These are phyloP conservation scores for Yamadazyma olivae DNA, from an alignment of 805 yeast genomes.

Conservation along the genomic window DNA sequence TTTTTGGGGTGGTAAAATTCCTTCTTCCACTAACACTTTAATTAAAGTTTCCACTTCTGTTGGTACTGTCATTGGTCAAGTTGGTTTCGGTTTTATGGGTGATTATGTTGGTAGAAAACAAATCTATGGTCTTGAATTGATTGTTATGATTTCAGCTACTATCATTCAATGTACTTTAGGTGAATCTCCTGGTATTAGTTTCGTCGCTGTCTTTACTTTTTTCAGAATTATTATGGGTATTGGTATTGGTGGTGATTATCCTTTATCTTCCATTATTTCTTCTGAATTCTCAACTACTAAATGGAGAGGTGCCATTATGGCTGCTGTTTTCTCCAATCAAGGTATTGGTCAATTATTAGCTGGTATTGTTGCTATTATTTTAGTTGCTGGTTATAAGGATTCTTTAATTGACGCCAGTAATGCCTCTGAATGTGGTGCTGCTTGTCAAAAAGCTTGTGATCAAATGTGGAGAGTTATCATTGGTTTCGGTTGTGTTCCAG, in stretches of 20 bases:
- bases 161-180: slow-evolving; percentile 76
- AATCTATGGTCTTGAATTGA: slow-evolving; percentile 83
- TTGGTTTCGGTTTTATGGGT: slow-evolving; percentile 79
- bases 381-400: slow-evolving; percentile 74
- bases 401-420: slow-evolving; percentile 49
- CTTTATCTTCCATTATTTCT: slow-evolving; percentile 88
- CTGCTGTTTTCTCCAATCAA: slow-evolving; percentile 94
- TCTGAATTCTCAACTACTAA: slow-evolving; percentile 91
- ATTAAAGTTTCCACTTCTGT: slow-evolving; percentile 88
- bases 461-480: slow-evolving; percentile 92
- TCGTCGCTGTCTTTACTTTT: slow-evolving; percentile 70
- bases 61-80: slow-evolving; percentile 90
- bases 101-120: slow-evolving; percentile 83
- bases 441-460: slow-evolving; percentile 77
- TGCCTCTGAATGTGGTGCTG: slow-evolving; percentile 59
- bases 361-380: slow-evolving; percentile 76
- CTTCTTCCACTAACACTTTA: slow-evolving; percentile 70
- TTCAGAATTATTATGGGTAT: slow-evolving; percentile 89
- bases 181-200: slow-evolving; percentile 64
- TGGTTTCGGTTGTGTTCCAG: slow-evolving; percentile 92
- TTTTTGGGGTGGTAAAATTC: slow-evolving; percentile 69
- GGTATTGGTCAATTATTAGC: slow-evolving; percentile 94
- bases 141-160: slow-evolving; percentile 78
- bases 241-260: slow-evolving; percentile 98
- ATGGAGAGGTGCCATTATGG: slow-evolving; percentile 98